These are phyloP conservation scores for Aspergillus costaricaensis DNA, from an alignment of 2,329 filamentous ascomycete species.

Conservation along the genomic window DNA sequence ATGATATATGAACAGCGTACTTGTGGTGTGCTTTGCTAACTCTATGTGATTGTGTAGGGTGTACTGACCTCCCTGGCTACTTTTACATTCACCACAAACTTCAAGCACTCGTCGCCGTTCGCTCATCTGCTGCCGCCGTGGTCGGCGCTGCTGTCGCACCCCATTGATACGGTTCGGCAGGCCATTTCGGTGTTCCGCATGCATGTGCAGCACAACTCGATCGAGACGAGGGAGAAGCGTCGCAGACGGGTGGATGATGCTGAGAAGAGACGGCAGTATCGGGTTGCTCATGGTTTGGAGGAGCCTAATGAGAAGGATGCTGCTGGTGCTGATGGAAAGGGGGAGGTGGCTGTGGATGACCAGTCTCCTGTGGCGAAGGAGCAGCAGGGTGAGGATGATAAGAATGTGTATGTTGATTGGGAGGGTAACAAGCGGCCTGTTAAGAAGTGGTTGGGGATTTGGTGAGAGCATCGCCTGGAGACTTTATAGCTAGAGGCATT, in stretches of 20 bases:
- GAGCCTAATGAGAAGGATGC: constrained; percentile 39
- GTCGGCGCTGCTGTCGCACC: constrained; percentile 68
- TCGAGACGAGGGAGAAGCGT: constrained; percentile 70
- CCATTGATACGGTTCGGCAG: constrained; percentile 65
- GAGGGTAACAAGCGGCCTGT: constrained; percentile 54
- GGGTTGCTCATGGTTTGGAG: constrained; percentile 81
- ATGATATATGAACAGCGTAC: no score
- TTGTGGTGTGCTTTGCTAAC: no score
- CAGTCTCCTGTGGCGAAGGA: constrained; percentile 42
- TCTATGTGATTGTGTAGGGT: constrained; percentile 47
- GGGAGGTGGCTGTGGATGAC: constrained; percentile 34
- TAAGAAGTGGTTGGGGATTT: constrained; percentile 86
- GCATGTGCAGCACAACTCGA: constrained; percentile 71
- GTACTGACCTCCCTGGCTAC: constrained; percentile 69
- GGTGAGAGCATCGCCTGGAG: constrained; percentile 48
- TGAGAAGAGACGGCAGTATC: constrained; percentile 80
- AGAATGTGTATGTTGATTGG: constrained; percentile 35
- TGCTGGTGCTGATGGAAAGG: constrained; percentile 14
- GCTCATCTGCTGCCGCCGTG: constrained; percentile 73
- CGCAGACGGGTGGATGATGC: constrained; percentile 79
- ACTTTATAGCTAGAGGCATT: neutral
- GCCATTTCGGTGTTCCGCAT: constrained; percentile 73
- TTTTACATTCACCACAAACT: constrained; percentile 76
- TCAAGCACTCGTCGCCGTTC: constrained; percentile 76
- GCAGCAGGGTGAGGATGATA: constrained; percentile 34